phyloP scores from a whole-genome alignment of 2,329 filamentous ascomycete species.

The Apiospora kogelbergensis region DNA sequence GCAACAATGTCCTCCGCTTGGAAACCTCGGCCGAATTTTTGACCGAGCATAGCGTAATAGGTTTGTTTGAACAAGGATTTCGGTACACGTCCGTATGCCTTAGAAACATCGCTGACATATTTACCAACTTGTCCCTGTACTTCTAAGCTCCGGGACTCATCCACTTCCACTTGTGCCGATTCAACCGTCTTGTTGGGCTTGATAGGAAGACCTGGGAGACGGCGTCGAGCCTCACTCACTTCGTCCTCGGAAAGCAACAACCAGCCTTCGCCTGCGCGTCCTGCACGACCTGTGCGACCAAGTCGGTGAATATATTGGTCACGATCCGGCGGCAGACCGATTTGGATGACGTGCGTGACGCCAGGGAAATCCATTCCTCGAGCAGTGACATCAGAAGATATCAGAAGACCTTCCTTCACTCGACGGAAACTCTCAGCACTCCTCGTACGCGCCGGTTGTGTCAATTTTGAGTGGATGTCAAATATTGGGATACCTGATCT shows the following conservation, averaged over 20 bases:
- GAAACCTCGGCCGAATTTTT: constrained; percentile 38
- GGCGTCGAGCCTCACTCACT: constrained; percentile 42
- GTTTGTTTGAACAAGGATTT: constrained; percentile 41
- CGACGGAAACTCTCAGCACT: constrained; percentile 72
- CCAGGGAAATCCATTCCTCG: constrained; percentile 82
- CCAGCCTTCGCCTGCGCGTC: constrained; percentile 71
- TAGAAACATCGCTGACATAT: constrained; percentile 44
- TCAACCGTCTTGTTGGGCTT: constrained; percentile 52
- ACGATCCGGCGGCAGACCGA: constrained; percentile 62
- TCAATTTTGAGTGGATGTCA: constrained; percentile 78
- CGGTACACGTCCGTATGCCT: constrained; percentile 44
- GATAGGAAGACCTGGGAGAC: constrained; percentile 62
- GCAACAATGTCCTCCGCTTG: constrained; percentile 39
- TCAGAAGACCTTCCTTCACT: constrained; percentile 62
- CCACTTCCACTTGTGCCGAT: constrained; percentile 54
- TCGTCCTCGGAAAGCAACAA: constrained; percentile 62
- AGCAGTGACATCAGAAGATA: constrained; percentile 79
- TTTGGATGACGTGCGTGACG: constrained; percentile 77
- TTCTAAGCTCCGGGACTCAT: constrained; percentile 43
- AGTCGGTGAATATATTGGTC: constrained; percentile 78
- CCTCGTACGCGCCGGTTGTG: constrained; percentile 66
- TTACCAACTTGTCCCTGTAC: constrained; percentile 33
- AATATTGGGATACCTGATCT: constrained; percentile 40
- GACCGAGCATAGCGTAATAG: constrained; percentile 61
- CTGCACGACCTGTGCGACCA: constrained; percentile 74